Evolutionary conservation across 495 filamentous ascomycete genomes (phyloP), one percentile per base, ranked within the genome.

Genomic region (Immersiella caudata): DNA sequence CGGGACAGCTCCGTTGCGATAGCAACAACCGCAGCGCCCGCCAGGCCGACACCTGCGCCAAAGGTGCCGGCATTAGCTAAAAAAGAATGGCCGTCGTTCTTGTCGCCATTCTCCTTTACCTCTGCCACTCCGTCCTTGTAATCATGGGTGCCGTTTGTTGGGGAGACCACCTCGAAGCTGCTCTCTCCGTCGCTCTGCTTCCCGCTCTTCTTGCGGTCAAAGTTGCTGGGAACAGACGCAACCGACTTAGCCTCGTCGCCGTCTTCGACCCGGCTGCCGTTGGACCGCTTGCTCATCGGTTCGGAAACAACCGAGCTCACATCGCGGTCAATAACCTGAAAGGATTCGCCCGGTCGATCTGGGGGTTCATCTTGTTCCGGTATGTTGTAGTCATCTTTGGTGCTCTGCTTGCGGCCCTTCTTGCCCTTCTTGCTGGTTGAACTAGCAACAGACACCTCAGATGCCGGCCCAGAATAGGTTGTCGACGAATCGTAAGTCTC

Each of bases 1-100:
- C 73, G 75, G 69, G 75, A 71, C 62, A 77, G 76, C 78, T 81
- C 77, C 66, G 73, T 71, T 26, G 79, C 75, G 74, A 80, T 71
- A 64, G 78, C 76, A 67, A 75, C 79, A 67, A 58, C 67, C 46
- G 73, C 79, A 78, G 73, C 73, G 73, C 77, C 77, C 73, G 75
- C 80, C 79, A 81, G 70, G 80, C 85, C 84, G 83, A 76, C 84
- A 87, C 83, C 85, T 82, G 81, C 81, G 81, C 83, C 86, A 84
- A 80, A 78, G 80, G 80, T 85, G 80, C 76, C 85, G 85, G 84
- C 82, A 80, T 82, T 85, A 86, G 69, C 84, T 86, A 87, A 87
- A 87, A 87, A 87, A 87, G 83, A 84, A 79, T 80, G 75, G 40
- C 40, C 40, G 16, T 46, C 40, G 40, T 46, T 46, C 62, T 79